Evolutionary conservation across 2,329 filamentous ascomycete genomes (phyloP), one percentile per base, ranked within the genome.

Genomic region (Aspergillus ruber): DNA sequence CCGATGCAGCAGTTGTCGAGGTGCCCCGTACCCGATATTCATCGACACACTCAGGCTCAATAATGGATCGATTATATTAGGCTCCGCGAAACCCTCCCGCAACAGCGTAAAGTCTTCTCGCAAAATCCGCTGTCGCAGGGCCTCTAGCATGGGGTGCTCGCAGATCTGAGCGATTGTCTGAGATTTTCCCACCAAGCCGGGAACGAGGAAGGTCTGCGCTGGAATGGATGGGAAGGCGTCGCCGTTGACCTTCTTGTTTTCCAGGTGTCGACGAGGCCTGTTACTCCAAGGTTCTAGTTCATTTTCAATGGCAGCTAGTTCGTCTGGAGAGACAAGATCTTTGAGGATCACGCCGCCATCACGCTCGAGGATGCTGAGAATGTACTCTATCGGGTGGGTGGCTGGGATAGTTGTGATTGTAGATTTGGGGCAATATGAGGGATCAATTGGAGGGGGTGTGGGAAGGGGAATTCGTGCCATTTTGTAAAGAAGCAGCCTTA

Each of bases 311-410:
- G 54, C 43, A 2, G 52, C 45, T 12, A 68, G 46, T 3, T 66
- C 52, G 7, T 56, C 50, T 7, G 18, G 13, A 1, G 53, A 46
- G 8, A 57, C 60, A 18, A 67, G 50, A 42, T 61, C 53, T 5
- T 54, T 62, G 7, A 68, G 47, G 47, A 68, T 66, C 3, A 68
- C 36, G 17, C 59, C 65, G 21, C 65, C 65, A 42, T 67, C 64
- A 1, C 61, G 57, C 3, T 63, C 62, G 2, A 68, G 49, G 17
- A 66, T 50, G 6, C 44, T 33, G n/a, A 68, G 51, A 25, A 67
- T 65, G 3, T 63, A 53, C 10, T 56, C 54, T 29, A 65, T 56
- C 2, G 64, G 55, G 4, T 57, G 49, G 2, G 42, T 54, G 2
- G 62, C 54, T 3, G 63, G 51, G 4, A 66, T 8, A 7, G 49